Percentiles rank a stretch among this genome's conserved stretches.
Conservation (phyloP, 192 early-diverging fungal genomes). For the Coemansia asiatica region DNA sequence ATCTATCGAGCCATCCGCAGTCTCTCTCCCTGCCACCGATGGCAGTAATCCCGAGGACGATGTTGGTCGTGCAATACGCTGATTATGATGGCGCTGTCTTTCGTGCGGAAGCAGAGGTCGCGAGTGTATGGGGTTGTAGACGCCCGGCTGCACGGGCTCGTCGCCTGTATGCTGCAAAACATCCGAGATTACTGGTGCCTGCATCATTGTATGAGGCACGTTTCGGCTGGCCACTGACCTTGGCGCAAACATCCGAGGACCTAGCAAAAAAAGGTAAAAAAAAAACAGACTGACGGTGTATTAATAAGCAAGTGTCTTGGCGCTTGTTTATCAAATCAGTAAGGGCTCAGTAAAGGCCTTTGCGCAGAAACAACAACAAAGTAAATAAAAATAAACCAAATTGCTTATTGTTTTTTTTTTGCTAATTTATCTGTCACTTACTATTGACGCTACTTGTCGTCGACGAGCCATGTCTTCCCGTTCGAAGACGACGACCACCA, state of each 20-base stretch:
- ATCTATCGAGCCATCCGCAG: slow-evolving; percentile 39
- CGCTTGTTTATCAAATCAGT: too few species aligned
- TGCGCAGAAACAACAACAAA: too few species aligned
- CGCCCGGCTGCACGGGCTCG: slow-evolving; percentile 40
- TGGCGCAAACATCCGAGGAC: background rate
- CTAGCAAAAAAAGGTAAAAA: background rate
- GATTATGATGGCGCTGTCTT: slow-evolving; percentile 17
- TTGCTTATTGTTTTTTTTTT: too few species aligned
- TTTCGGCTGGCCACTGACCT: background rate
- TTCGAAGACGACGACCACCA: background rate
- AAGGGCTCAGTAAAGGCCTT: too few species aligned
- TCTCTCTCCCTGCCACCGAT: slow-evolving; percentile 15
- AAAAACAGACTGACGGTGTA: background rate
- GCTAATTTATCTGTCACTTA: too few species aligned
- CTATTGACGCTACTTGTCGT: background rate
- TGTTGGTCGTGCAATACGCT: slow-evolving; percentile 7
- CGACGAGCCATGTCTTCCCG: background rate
- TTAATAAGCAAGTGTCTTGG: too few species aligned
- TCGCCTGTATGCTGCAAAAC: slow-evolving; percentile 26
- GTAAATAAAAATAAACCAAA: background rate
- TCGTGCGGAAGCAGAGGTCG: slow-evolving; percentile 42
- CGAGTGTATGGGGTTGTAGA: slow-evolving; percentile 42
- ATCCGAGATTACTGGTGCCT: slow-evolving; percentile 13
- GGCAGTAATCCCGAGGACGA: slow-evolving; percentile 2
- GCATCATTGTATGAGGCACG: slow-evolving; percentile 8